A percentile compares a stretch with the other conserved stretches of the same genome.
Evolutionary conservation across 2,329 filamentous ascomycete genomes (phyloP).

Genomic region (Chrysosporium queenslandicum): DNA sequence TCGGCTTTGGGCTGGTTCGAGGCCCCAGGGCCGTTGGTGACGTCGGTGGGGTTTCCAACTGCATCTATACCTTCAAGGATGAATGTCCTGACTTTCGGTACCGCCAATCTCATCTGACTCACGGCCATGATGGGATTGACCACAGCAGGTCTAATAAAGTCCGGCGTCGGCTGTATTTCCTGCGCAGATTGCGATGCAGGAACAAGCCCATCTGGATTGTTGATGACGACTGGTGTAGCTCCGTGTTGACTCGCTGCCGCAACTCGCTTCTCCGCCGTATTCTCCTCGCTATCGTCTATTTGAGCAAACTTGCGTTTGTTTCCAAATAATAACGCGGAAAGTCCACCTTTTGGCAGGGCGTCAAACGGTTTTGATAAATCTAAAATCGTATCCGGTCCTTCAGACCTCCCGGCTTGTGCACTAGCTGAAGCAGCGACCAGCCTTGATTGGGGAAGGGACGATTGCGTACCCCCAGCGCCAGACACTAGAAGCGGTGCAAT

Average conservation of each 20-base stretch:
- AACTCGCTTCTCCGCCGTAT: slow-evolving; percentile 49
- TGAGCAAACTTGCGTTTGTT: slow-evolving; percentile 79
- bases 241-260: slow-evolving; percentile 53
- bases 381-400: slow-evolving; percentile 69
- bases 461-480: slow-evolving; percentile 74
- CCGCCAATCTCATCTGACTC: slow-evolving; percentile 74
- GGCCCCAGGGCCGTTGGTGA: slow-evolving; percentile 29
- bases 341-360: slow-evolving; percentile 77
- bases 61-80: slow-evolving; percentile 70
- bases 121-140: slow-evolving; percentile 70
- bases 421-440: slow-evolving; percentile 65
- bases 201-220: slow-evolving; percentile 66
- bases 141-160: slow-evolving; percentile 79
- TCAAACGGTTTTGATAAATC: slow-evolving; percentile 93
- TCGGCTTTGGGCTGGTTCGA: slow-evolving; percentile 52
- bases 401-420: slow-evolving; percentile 52
- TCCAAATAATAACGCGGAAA: slow-evolving; percentile 74
- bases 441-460: slow-evolving; percentile 79
- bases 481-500: slow-evolving; percentile 88
- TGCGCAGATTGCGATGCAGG: slow-evolving; percentile 52
- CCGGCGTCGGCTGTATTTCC: slow-evolving; percentile 60
- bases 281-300: slow-evolving; percentile 66
- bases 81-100: slow-evolving; percentile 73
- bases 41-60: slow-evolving; percentile 36
- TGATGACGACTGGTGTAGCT: slow-evolving; percentile 63